Percentiles rank a stretch among this genome's conserved stretches.
Evolutionary conservation across 495 filamentous ascomycete species (phyloP).

Genomic region (Jackrogersella minutella): DNA sequence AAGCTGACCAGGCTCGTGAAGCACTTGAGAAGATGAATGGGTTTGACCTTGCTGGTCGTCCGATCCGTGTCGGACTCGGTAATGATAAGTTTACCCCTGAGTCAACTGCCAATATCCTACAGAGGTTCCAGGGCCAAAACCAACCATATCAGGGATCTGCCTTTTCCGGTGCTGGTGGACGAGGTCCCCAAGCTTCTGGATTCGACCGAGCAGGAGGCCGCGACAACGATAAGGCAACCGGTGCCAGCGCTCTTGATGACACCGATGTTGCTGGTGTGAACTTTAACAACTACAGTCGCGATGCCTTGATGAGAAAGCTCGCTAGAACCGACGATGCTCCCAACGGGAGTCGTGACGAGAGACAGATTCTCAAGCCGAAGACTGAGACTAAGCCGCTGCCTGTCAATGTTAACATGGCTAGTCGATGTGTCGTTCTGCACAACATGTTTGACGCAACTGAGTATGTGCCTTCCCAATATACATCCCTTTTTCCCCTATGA

Average conservation of each 20-base stretch:
- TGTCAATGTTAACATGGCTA: conserved; percentile 89
- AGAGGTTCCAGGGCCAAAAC: conserved; percentile 86
- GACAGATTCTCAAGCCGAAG: conserved; percentile 78
- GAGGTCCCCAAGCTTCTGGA: conserved; percentile 84
- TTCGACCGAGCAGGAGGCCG: conserved; percentile 94
- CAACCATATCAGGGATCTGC: conserved; percentile 90
- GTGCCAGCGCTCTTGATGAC: conserved; percentile 96
- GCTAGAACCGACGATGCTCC: conserved; percentile 89
- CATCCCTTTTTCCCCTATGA: too few relatives aligned
- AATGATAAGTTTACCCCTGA: conserved; percentile 99
- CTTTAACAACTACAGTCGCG: conserved; percentile 98
- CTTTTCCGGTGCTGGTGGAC: conserved; percentile 91
- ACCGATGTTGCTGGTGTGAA: conserved; percentile 98
- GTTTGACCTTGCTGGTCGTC: conserved; percentile 96
- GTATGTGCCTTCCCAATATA: conserved; percentile 64
- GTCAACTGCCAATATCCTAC: conserved; percentile 88
- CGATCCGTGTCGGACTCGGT: conserved; percentile 98
- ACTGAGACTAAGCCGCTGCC: conserved; percentile 82
- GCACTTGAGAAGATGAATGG: conserved; percentile 99
- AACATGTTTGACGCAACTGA: conserved; percentile 94
- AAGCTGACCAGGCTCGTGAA: conserved; percentile 89
- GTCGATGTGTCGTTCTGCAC: conserved; percentile 89
- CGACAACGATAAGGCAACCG: conserved; percentile 89
- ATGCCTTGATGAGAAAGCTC: conserved; percentile 97
- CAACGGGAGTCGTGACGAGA: conserved; percentile 68